Conservation (phyloP, 257 asterid genomes). For the Jacaranda copaia region DNA sequence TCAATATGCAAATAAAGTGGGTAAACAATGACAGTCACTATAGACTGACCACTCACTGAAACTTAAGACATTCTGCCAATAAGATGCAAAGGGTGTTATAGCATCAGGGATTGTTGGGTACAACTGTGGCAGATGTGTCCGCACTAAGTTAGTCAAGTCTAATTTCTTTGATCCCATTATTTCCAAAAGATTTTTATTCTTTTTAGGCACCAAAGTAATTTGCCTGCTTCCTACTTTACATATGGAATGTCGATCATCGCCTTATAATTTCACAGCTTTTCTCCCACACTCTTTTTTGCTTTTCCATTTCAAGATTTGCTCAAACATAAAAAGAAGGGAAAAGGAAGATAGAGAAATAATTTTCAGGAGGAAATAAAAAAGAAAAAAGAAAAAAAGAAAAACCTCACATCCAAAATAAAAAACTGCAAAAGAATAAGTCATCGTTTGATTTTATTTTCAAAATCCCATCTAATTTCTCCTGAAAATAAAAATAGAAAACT, state of each 20-base stretch:
- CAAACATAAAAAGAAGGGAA: not conserved
- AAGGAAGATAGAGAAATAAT: not conserved
- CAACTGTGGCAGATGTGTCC: conserved; percentile 43
- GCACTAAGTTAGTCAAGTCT: conserved; percentile 21
- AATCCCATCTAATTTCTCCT: too few species aligned
- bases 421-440: not conserved
- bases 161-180: conserved; percentile 20
- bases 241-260: not conserved
- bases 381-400: too few species aligned
- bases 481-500: too few species aligned
- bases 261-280: not conserved
- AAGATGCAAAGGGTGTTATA: conserved; percentile 6
- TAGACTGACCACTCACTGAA: conserved; percentile 22
- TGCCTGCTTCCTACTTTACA: conserved; percentile 23
- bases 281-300: not conserved
- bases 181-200: conserved; percentile 33
- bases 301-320: not conserved
- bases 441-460: too few species aligned
- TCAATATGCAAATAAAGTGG: not conserved
- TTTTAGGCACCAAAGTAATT: conserved; percentile 27
- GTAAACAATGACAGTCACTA: not conserved
- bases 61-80: conserved; percentile 32
- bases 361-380: too few species aligned
- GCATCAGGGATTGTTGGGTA: conserved; percentile 41
- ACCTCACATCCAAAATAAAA: not conserved